Base-by-base conservation (phyloP, 306 rosid species). In the Prunus armeniaca region DNA sequence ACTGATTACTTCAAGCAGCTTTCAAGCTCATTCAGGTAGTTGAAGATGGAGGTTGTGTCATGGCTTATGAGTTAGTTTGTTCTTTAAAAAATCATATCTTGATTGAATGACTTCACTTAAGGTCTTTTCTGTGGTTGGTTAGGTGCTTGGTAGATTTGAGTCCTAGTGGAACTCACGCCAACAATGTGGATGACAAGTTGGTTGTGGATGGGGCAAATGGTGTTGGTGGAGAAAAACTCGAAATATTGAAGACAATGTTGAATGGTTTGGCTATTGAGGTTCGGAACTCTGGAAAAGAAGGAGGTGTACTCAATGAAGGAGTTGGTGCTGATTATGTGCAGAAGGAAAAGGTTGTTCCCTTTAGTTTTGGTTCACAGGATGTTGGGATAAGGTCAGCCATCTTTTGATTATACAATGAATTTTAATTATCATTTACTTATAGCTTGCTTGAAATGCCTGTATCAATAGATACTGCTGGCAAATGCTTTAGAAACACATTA, bases 321-420 rank as follows among this genome's bases (percentile, higher is more conserved):
- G 98, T 90, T 32, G 98, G 98, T 55, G 98, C 98, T 70, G 98
- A 92, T 89, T 92, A 82, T 79, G 98, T 92, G 89, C 98, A 95
- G 84, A 95, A 95, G 84, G 98, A 95, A 88, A 95, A 92, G 88
- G 85, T 86, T 65, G 88, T 81, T 80, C 97, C 98, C 0, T 68
- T 38, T 68, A 80, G 90, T 34, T 90, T 95, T 88, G 86, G 89
- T 76, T 81, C 91, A 18, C 80, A 85, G 58, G 96, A 95, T 27
- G 78, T 85, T 28, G 93, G 93, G 77, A 78, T 77, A 75, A 92
- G 97, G 98, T 95, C 78, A 82, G 96, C 71, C 34, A 62, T 84
- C 50, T 56, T 75, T 71, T 73, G 58, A 80, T 76, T 65, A 75
- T 77, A 56, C 34, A 61, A 76, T 66, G 49, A 62, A 43, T 63